phyloP scores from a whole-genome alignment of 139 green algal genomes.

The Spirogloea muscicola region DNA sequence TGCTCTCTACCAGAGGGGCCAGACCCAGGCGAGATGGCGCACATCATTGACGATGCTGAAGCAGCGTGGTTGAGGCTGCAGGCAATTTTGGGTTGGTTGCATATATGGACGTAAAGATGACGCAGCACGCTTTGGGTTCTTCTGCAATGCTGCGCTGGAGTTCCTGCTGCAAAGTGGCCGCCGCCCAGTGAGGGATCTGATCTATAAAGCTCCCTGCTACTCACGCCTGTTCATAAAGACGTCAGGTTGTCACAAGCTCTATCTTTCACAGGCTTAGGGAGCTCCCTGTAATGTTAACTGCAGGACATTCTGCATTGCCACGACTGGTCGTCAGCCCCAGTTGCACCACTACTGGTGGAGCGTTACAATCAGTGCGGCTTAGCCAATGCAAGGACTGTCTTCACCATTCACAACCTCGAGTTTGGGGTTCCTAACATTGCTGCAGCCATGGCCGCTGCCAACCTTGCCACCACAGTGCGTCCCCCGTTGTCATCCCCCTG shows the following conservation, averaged over 20 bases:
- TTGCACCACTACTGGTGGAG: conserved; percentile 60
- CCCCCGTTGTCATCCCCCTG: too few relatives aligned
- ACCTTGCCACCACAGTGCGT: conserved; percentile 53
- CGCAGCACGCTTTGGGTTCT: conserved; percentile 78
- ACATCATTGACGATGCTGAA: too few relatives aligned
- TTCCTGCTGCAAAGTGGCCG: conserved; percentile 49
- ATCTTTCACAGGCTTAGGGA: too few relatives aligned
- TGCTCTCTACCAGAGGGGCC: too few relatives aligned
- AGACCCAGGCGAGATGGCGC: too few relatives aligned
- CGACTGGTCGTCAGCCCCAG: conserved; percentile 57
- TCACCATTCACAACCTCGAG: conserved; percentile 68
- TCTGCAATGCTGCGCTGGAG: conserved; percentile 67
- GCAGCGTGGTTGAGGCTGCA: too few relatives aligned
- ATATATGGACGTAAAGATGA: conserved; percentile 82
- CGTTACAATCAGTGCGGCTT: conserved; percentile 85
- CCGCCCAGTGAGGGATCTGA: conserved; percentile 28
- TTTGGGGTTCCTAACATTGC: conserved; percentile 74
- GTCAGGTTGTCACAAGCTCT: too few relatives aligned
- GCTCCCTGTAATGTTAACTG: too few relatives aligned
- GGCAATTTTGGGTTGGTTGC: conserved; percentile 75
- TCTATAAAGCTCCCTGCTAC: too few relatives aligned
- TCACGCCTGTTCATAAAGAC: too few relatives aligned
- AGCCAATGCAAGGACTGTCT: conserved; percentile 65
- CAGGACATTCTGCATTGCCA: conserved; percentile 61
- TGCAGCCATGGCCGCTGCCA: conserved; percentile 46